These are phyloP conservation scores for Asclepias syriaca DNA, from an alignment of 257 asterid species.

Conservation along the genomic window DNA sequence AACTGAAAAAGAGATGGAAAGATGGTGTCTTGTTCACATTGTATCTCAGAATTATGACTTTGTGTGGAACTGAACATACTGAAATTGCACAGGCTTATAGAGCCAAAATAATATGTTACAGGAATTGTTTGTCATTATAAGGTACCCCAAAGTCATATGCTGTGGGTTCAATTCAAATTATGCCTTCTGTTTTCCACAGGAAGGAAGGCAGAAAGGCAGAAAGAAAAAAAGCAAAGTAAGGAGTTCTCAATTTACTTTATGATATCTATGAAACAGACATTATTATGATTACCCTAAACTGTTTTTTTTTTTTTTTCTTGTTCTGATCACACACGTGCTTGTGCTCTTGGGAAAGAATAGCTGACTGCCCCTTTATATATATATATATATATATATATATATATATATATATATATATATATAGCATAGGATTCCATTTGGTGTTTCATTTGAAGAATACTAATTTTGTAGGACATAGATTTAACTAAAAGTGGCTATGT, in stretches of 20 bases:
- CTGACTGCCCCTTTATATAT: neutral
- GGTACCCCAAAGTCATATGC: neutral
- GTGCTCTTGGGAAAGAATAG: conserved; percentile 1
- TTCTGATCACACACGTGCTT: neutral
- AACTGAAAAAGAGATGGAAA: no score
- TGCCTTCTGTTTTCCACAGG: neutral
- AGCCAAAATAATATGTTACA: no score
- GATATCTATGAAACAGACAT: neutral
- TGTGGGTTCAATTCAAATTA: neutral
- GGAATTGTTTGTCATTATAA: neutral
- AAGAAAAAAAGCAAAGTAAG: neutral
- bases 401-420: no score
- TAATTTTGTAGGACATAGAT: neutral
- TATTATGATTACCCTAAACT: neutral
- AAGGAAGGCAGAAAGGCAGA: neutral
- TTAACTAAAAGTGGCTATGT: neutral
- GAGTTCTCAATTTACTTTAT: neutral
- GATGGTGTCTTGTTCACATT: no score
- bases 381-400: neutral
- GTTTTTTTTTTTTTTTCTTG: neutral
- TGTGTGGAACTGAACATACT: no score
- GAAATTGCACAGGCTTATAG: neutral
- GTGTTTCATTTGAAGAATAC: neutral
- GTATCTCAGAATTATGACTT: no score
- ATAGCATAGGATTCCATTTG: neutral